These are phyloP conservation scores for Ceratobasidium sp. DNA, from an alignment of 1,284 basidiomycete species.

Conservation along the genomic window DNA sequence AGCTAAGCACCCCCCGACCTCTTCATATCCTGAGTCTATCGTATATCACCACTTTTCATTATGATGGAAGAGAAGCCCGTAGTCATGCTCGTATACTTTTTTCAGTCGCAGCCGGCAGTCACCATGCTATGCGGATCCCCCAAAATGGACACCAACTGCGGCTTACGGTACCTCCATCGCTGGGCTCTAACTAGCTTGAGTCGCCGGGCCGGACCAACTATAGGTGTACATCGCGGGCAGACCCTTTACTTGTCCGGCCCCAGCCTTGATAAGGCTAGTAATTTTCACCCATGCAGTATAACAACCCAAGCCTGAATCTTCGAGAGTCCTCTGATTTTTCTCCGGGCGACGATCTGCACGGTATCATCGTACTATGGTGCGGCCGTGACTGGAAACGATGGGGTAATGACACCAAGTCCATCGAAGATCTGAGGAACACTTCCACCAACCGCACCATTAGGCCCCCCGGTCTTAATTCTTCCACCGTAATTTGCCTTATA, in stretches of 20 bases:
- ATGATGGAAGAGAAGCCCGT: constrained; percentile 18
- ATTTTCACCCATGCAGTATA: neutral
- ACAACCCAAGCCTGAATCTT: neutral
- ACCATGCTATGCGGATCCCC: neutral
- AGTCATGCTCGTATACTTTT: neutral
- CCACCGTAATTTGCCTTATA: too few relatives aligned
- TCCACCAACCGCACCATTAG: too few relatives aligned
- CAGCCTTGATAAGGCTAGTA: neutral
- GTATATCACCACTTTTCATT: constrained; percentile 6
- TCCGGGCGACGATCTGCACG: neutral
- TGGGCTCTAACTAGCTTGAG: neutral
- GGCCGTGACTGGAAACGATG: neutral
- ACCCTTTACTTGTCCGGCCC: neutral
- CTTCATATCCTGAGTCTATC: neutral
- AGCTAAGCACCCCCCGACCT: neutral
- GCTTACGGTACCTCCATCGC: neutral
- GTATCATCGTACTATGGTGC: neutral
- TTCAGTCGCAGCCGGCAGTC: neutral
- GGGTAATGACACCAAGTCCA: neutral
- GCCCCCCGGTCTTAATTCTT: too few relatives aligned
- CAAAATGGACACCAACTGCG: neutral
- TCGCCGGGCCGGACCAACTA: neutral
- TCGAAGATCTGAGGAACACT: neutral
- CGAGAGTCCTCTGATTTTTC: neutral
- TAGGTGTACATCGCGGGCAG: neutral